Percentiles rank a stretch among this genome's conserved stretches.
Evolutionary conservation across 495 filamentous ascomycete genomes (phyloP).

Genomic region (Neurospora sp.): DNA sequence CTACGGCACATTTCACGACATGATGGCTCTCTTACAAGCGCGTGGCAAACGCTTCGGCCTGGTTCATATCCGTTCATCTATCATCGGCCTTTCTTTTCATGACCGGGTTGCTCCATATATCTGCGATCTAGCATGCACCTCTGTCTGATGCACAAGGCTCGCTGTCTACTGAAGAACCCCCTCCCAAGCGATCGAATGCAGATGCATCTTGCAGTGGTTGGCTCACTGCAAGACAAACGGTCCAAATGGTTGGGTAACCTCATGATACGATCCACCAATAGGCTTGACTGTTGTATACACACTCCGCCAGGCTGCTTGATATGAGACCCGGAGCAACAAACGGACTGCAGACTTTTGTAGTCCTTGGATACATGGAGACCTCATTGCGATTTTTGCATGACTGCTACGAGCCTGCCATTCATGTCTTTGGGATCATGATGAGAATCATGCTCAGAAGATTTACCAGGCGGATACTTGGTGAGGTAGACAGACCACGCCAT

Average conservation of each 20-base stretch:
- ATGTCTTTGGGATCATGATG: background rate
- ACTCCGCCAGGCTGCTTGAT: background rate
- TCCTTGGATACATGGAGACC: background rate
- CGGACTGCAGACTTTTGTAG: background rate
- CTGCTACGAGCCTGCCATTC: background rate
- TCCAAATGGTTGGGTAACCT: background rate
- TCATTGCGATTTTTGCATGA: background rate
- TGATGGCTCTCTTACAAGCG: background rate
- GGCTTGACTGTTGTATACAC: background rate
- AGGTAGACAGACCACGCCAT: background rate
- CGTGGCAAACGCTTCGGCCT: background rate
- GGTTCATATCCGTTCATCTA: background rate
- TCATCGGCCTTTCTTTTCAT: background rate
- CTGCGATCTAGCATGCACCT: background rate
- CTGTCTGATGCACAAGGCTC: background rate
- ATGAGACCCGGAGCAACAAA: background rate
- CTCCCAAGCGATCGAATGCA: background rate
- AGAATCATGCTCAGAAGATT: background rate
- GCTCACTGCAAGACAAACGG: background rate
- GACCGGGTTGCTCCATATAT: background rate
- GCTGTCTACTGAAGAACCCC: background rate
- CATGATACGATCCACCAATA: background rate
- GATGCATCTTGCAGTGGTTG: background rate
- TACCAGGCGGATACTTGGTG: background rate
- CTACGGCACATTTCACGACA: slow-evolving; percentile 1